Evolutionary conservation across 441 rosid genomes (phyloP), one percentile per base, ranked within the genome.

Genomic region (Arabidopsis hybrid): DNA sequence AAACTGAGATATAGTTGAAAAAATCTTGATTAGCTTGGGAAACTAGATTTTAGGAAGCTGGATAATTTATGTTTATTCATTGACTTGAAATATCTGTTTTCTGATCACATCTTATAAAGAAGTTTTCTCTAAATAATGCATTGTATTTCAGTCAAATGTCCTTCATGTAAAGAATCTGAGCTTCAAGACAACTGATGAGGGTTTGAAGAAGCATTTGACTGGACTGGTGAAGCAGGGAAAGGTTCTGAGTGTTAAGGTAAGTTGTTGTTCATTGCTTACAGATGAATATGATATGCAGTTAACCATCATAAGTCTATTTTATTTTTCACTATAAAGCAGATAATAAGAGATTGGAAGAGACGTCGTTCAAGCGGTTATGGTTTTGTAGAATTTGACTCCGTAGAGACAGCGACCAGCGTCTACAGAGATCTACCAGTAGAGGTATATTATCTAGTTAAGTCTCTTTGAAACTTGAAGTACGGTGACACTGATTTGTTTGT

Each of bases 151-250:
- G 99, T 90, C 99, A 40, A 84, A 93, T 53, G 88, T 96, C 35
- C 78, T 94, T 60, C 89, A 80, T 78, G 91, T 94, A 74, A 92
- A 87, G 89, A 90, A 94, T 80, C 86, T 90, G 79, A 94, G 86
- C 84, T 90, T 94, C 83, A 90, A 84, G 84, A 94, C 97, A 10
- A 81, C 94, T 40, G 92, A 94, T 75, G 97, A 88, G 73, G 46
- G 79, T 79, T 76, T 91, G 80, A 87, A 79, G 82, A 80, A 74
- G 83, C 97, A 94, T 84, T 85, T 92, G 56, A 74, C 69, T 47
- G 80, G 78, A 78, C 84, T 75, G 71, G 74, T 91, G 83, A 87
- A 85, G 77, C 85, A 86, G 29, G 97, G 96, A 79, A 86, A 78
- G 78, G 85, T 95, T 69, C 79, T 78, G 57, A 92, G 93, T 71